Conservation (phyloP, 257 asterid species). For the Nicotiana tomentosiformis region DNA sequence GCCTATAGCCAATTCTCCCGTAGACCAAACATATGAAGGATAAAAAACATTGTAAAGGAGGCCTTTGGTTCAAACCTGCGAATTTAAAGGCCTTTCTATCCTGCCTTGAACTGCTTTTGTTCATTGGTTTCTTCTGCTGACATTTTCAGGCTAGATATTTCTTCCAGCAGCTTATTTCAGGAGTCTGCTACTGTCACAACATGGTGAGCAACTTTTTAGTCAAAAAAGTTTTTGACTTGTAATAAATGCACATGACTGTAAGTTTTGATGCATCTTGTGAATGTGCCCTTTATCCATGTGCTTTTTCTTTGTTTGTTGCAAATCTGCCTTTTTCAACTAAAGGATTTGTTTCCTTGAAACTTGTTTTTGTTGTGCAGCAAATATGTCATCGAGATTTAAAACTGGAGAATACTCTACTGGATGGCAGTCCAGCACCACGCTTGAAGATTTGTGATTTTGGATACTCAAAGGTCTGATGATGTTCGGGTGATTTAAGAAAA, state of each 20-base stretch:
- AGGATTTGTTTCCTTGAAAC: neutral
- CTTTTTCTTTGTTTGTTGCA: neutral
- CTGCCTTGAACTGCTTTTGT: neutral
- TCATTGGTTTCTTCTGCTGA: neutral
- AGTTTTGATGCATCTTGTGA: neutral
- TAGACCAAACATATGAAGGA: neutral
- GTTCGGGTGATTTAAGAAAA: neutral
- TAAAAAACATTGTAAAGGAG: neutral
- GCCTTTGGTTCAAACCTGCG: neutral
- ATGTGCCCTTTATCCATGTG: neutral
- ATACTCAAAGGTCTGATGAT: slow-evolving; percentile 27
- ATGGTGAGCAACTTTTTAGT: slow-evolving; percentile 13
- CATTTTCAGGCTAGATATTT: slow-evolving; percentile 34
- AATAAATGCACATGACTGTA: neutral
- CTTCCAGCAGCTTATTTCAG: slow-evolving; percentile 40
- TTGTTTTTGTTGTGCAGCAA: slow-evolving; percentile 18
- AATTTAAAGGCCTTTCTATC: neutral
- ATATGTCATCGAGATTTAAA: slow-evolving; percentile 38
- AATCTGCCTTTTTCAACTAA: neutral
- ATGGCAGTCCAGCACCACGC: slow-evolving; percentile 35
- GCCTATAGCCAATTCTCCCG: neutral
- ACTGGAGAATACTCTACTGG: slow-evolving; percentile 35
- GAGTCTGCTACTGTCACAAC: slow-evolving; percentile 34
- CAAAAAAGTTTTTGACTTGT: neutral
- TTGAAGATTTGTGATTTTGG: slow-evolving; percentile 39